phyloP scores from a whole-genome alignment of 2,329 filamentous ascomycete species.

The Lasiodiplodia sp. region DNA sequence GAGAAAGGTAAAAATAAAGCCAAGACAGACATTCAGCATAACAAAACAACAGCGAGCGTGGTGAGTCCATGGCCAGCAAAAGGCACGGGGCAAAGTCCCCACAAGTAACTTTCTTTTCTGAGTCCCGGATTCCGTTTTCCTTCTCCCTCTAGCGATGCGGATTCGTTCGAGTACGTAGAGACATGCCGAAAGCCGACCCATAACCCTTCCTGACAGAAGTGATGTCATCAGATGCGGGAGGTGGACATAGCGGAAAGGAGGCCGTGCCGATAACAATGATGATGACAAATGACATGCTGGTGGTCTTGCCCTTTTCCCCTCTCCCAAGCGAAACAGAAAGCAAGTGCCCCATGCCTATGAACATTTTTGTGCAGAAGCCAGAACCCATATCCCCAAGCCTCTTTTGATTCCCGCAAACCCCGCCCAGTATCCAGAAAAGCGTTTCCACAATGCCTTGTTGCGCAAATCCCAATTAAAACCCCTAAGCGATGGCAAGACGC shows the following conservation, averaged over 20 bases:
- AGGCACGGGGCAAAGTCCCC: not conserved
- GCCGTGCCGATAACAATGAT: not conserved
- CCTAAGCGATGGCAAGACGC: not conserved
- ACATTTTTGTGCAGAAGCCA: slow-evolving; percentile 21
- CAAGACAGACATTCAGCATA: slow-evolving; percentile 3
- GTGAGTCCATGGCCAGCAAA: not conserved
- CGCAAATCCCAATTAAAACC: slow-evolving; percentile 15
- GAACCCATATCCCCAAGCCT: slow-evolving; percentile 11
- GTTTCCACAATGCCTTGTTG: not conserved
- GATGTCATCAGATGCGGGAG: not conserved
- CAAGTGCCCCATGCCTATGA: slow-evolving; percentile 19
- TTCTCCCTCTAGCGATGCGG: slow-evolving; percentile 8
- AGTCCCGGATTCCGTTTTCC: slow-evolving; percentile 1
- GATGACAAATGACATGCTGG: slow-evolving; percentile 7
- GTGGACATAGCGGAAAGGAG: not conserved
- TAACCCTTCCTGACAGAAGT: slow-evolving; percentile 10
- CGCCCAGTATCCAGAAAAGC: not conserved
- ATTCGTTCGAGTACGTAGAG: not conserved
- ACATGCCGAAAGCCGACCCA: slow-evolving; percentile 3
- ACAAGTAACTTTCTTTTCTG: not conserved
- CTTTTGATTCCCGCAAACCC: slow-evolving; percentile 4
- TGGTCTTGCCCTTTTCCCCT: not conserved
- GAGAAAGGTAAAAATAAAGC: slow-evolving; percentile 21
- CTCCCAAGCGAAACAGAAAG: slow-evolving; percentile 3
- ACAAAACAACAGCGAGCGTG: not conserved